Evolutionary conservation across 2,329 filamentous ascomycete species (phyloP), one percentile per base, ranked within the genome.

Genomic region (Aspergillus ruber): DNA sequence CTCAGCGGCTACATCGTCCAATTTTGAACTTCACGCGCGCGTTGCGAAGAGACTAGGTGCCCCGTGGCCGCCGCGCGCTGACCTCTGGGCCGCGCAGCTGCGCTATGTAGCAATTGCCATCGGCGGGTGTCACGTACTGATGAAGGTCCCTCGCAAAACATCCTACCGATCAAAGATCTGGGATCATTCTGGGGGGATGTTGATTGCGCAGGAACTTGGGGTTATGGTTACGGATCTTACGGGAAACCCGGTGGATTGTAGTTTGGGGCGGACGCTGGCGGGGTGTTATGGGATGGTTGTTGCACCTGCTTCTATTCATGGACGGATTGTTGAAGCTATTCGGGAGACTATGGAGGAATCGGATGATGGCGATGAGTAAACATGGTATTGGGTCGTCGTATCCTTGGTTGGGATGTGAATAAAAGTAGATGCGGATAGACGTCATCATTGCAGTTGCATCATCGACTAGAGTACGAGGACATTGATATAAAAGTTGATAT

Each of bases 141-240:
- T 80, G 13, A 73, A 76, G 39, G 71, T 78, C 21, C 73, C 75
- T 7, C 65, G 65, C 45, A 67, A 68, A 3, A 53, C 63, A 27
- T 60, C 63, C 7, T 69, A 76, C 51, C 74, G 69, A 27, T 75
- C 74, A 1, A 71, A 72, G 48, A 65, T 78, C n/a, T 80, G 77
- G 77, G 78, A 80, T 58, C 77, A 80, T 60, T 74, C 74, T 1
- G 77, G 76, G 4, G 77, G 76, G 0, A 72, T 76, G 54, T 57
- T 80, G 21, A 68, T 80, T 39, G 74, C 69, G 46, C 60, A 73
- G 47, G 77, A 80, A 56, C 67, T 72, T 1, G 77, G 78, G 6
- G 74, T 73, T 7, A 63, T 68, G 43, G 70, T 80, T 20, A 74
- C 69, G 2, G 78, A 81, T 58, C 59, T 79, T 40, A 61, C 75